phyloP scores from a whole-genome alignment of 495 filamentous ascomycete species.

The Hypoxylon intermedium region DNA sequence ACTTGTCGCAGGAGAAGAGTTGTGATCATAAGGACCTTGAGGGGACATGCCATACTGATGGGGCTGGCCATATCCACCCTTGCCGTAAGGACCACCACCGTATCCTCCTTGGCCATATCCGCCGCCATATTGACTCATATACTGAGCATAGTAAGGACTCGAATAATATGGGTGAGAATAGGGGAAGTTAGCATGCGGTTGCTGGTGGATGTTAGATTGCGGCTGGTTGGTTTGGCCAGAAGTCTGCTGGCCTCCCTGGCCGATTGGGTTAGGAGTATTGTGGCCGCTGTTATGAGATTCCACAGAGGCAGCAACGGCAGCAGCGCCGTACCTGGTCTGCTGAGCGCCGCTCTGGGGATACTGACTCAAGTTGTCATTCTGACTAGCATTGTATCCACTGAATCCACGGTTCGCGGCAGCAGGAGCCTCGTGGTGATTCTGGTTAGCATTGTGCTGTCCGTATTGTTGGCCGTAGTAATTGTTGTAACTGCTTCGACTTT shows the following conservation, averaged over 20 bases:
- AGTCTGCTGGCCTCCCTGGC: conserved; percentile 68
- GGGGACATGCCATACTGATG: conserved; percentile 78
- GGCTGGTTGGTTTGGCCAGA: conserved; percentile 52
- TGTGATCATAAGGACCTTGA: conserved; percentile 77
- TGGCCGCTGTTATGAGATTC: conserved; percentile 86
- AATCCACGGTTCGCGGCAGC: conserved; percentile 70
- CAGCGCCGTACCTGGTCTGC: conserved; percentile 70
- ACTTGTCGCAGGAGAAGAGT: conserved; percentile 74
- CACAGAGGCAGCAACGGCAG: conserved; percentile 68
- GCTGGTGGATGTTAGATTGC: conserved; percentile 63
- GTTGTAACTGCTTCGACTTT: conserved; percentile 74
- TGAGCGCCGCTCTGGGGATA: conserved; percentile 72
- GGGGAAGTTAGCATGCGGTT: conserved; percentile 74
- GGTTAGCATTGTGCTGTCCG: conserved; percentile 67
- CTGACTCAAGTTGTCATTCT: conserved; percentile 76
- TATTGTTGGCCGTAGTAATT: conserved; percentile 80
- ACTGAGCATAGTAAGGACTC: conserved; percentile 72
- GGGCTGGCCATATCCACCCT: conserved; percentile 81
- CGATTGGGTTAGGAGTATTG: conserved; percentile 83
- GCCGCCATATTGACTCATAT: conserved; percentile 77
- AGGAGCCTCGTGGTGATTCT: conserved; percentile 75
- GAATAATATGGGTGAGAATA: conserved; percentile 86
- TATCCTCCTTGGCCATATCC: conserved; percentile 72
- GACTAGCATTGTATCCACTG: conserved; percentile 77
- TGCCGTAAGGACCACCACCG: conserved; percentile 74